Percentiles rank a stretch among this genome's conserved stretches.
These are phyloP conservation scores for Pseudisothecium myosuroides DNA, from an alignment of 225 moss, liverwort and hornwort genomes.

Conservation along the genomic window DNA sequence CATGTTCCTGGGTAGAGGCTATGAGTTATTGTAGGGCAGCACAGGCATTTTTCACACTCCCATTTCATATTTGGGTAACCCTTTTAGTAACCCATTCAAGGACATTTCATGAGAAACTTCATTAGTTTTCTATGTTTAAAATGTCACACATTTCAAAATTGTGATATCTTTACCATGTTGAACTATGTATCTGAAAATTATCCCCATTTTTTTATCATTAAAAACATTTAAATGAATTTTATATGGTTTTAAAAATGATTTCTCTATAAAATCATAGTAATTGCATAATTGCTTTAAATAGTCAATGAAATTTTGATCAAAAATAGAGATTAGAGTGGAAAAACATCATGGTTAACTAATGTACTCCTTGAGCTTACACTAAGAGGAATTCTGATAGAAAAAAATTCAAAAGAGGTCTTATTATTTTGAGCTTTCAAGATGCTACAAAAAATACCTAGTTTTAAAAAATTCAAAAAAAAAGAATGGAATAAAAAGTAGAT, in stretches of 20 bases:
- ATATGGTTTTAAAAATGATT: not conserved
- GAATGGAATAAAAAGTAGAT: no score
- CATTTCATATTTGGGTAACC: not conserved
- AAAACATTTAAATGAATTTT: not conserved
- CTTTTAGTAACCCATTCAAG: not conserved
- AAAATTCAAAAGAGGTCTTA: not conserved
- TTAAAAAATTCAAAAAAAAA: no score
- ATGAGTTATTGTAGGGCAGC: not conserved
- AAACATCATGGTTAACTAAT: not conserved
- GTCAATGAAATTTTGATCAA: not conserved
- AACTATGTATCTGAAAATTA: not conserved
- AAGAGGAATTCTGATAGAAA: not conserved
- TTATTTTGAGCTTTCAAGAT: not conserved
- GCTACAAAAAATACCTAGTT: no score
- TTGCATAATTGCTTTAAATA: not conserved
- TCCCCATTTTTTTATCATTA: no score
- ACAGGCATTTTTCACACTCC: not conserved
- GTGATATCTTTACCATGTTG: not conserved
- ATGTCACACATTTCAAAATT: not conserved
- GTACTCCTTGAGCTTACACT: not conserved
- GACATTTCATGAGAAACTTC: not conserved
- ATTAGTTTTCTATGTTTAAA: not conserved
- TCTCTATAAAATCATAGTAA: not conserved
- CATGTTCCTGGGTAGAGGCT: not conserved
- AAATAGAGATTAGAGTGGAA: not conserved